Percentiles rank a stretch among this genome's conserved stretches.
phyloP scores from a whole-genome alignment of 495 filamentous ascomycete genomes.

The Aspergillus affinis region DNA sequence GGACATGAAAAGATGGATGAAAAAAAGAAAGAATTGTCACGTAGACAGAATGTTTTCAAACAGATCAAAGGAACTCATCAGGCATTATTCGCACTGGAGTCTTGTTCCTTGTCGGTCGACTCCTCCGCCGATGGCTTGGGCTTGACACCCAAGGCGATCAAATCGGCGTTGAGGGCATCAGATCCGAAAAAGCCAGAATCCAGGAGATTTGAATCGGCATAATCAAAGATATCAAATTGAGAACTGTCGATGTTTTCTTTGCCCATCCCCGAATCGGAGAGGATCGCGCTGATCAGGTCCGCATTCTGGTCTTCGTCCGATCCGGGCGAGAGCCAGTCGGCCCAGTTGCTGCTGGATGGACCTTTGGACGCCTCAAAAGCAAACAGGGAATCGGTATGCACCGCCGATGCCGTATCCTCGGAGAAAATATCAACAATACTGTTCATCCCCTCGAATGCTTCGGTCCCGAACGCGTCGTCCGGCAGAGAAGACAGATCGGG shows the following conservation, averaged over 20 bases:
- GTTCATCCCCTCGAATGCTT: conserved; percentile 33
- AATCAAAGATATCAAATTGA: conserved; percentile 35
- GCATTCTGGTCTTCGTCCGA: conserved; percentile 25
- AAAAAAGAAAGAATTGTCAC: conserved; percentile 3
- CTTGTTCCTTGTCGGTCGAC: conserved; percentile 19
- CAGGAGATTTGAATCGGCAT: conserved; percentile 26
- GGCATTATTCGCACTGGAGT: conserved; percentile 14
- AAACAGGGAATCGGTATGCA: conserved; percentile 26
- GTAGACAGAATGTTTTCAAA: conserved; percentile 8
- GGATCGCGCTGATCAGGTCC: conserved; percentile 40
- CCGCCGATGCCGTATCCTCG: conserved; percentile 19
- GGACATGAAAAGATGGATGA: conserved; percentile 10
- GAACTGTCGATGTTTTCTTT: conserved; percentile 29
- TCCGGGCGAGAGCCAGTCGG: conserved; percentile 39
- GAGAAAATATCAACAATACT: conserved; percentile 45
- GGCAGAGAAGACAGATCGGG: conserved; percentile 22
- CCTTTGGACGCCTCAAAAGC: conserved; percentile 24
- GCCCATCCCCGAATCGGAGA: conserved; percentile 37
- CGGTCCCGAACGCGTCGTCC: conserved; percentile 25
- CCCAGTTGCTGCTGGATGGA: conserved; percentile 31
- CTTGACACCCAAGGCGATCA: conserved; percentile 23
- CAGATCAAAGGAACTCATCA: conserved; percentile 24
- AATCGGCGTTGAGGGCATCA: conserved; percentile 32
- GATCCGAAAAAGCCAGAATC: conserved; percentile 47
- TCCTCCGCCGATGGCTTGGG: conserved; percentile 19